Conservation (phyloP, 306 rosid genomes). For the Ormosia emarginata region DNA sequence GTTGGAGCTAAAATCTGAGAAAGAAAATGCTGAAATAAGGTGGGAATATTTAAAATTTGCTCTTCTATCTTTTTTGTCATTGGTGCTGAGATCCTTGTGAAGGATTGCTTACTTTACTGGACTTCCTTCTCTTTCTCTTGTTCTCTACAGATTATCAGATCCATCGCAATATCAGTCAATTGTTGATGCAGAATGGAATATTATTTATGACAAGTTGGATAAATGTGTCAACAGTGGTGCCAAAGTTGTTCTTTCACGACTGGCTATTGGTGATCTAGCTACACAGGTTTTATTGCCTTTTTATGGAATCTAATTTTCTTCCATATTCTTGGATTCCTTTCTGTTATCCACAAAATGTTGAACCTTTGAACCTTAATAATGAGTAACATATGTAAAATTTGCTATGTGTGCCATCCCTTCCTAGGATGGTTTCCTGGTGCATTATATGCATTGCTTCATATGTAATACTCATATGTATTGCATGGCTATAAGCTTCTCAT, state of each 20-base stretch:
- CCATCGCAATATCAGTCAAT: conserved; percentile 96
- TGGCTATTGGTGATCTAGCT: conserved; percentile 96
- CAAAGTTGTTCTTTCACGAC: conserved; percentile 91
- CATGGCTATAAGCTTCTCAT: background rate
- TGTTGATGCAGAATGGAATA: conserved; percentile 99
- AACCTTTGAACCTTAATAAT: background rate
- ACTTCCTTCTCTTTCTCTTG: conserved; percentile 7
- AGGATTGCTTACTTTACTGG: background rate
- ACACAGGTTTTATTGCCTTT: conserved; percentile 64
- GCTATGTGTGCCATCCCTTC: background rate
- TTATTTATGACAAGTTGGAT: conserved; percentile 93
- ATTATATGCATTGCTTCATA: background rate
- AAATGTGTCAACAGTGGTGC: conserved; percentile 95
- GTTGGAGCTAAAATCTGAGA: conserved; percentile 97
- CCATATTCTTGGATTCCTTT: conserved; percentile 1
- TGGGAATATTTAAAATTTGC: conserved; percentile 10
- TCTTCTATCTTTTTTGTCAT: background rate
- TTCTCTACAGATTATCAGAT: conserved; percentile 74
- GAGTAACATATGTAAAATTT: background rate
- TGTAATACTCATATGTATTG: background rate
- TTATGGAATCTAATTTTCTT: background rate
- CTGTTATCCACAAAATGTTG: background rate
- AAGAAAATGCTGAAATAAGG: conserved; percentile 99
- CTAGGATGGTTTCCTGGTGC: background rate
- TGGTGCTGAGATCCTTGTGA: background rate